Conservation (phyloP, 2,329 filamentous ascomycete species). For the Dactylella cylindrospora region DNA sequence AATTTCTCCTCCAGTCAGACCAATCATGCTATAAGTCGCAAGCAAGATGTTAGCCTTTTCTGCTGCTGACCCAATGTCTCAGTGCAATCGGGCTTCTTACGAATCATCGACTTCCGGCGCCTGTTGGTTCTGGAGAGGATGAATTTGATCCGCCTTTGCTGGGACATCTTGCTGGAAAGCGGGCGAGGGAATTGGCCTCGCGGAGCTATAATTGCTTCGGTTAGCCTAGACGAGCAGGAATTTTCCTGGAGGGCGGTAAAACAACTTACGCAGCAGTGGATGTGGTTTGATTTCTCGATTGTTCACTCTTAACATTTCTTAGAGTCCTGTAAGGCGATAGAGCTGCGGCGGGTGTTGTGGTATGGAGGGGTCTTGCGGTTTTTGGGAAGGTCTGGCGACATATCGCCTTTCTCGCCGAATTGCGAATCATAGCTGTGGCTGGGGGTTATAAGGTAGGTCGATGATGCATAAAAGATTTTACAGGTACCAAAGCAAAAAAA, state of each 20-base stretch:
- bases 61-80: conserved; percentile 21
- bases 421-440: conserved; percentile 29
- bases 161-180: conserved; percentile 57
- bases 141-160: conserved; percentile 62
- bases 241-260: conserved; percentile 12
- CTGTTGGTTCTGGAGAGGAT: conserved; percentile 65
- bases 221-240: conserved; percentile 5
- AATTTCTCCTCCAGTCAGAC: conserved; percentile 91
- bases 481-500: neutral
- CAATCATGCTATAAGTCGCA: conserved; percentile 67
- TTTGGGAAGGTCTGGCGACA: conserved; percentile 42
- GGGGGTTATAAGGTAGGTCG: conserved; percentile 10
- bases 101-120: conserved; percentile 74
- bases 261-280: conserved; percentile 60
- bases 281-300: conserved; percentile 50
- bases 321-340: conserved; percentile 55
- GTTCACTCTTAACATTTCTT: conserved; percentile 46
- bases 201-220: conserved; percentile 51
- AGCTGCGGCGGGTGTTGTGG: conserved; percentile 54
- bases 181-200: conserved; percentile 51
- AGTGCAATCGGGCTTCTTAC: conserved; percentile 57
- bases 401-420: conserved; percentile 39
- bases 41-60: conserved; percentile 22
- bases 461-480: too few species aligned
- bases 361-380: conserved; percentile 50